Percentiles rank a stretch among this genome's conserved stretches.
Evolutionary conservation across 805 yeast genomes (phyloP).

Genomic region (Kluyveromyces wickerhamii): DNA sequence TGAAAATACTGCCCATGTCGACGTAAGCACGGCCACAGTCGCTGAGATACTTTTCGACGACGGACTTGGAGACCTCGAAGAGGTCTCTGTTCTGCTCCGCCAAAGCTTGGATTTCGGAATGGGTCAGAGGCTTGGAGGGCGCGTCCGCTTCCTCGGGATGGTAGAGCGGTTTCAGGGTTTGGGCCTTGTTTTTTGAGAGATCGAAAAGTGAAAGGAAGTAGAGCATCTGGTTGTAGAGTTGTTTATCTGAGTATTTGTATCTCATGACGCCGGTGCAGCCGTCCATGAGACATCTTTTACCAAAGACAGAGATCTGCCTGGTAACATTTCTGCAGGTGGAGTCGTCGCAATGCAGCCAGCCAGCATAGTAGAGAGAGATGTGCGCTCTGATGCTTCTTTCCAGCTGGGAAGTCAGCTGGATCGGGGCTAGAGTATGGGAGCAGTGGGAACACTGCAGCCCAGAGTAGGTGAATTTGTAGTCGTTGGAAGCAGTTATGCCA

Average conservation of each 20-base stretch:
- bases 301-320: conserved; percentile 82
- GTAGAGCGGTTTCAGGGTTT: conserved; percentile 46
- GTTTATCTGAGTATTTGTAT: conserved; percentile 68
- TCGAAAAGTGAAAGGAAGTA: conserved; percentile 77
- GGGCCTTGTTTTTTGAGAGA: conserved; percentile 62
- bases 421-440: conserved; percentile 38
- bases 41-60: conserved; percentile 63
- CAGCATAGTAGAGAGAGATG: conserved; percentile 74
- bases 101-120: conserved; percentile 59
- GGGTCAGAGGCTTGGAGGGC: conserved; percentile 27
- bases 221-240: conserved; percentile 76
- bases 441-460: conserved; percentile 72
- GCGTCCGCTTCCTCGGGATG: conserved; percentile 28
- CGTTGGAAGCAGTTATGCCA: conserved; percentile 60
- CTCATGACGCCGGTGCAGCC: conserved; percentile 71
- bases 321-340: conserved; percentile 71
- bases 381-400: conserved; percentile 64
- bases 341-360: conserved; percentile 82
- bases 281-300: conserved; percentile 64
- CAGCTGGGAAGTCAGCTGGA: conserved; percentile 61
- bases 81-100: conserved; percentile 70
- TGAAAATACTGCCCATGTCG: conserved; percentile 75
- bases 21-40: conserved; percentile 88
- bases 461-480: conserved; percentile 51
- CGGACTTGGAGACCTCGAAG: conserved; percentile 45